phyloP scores from a whole-genome alignment of 805 yeast genomes.

The Saturnispora hagleri region DNA sequence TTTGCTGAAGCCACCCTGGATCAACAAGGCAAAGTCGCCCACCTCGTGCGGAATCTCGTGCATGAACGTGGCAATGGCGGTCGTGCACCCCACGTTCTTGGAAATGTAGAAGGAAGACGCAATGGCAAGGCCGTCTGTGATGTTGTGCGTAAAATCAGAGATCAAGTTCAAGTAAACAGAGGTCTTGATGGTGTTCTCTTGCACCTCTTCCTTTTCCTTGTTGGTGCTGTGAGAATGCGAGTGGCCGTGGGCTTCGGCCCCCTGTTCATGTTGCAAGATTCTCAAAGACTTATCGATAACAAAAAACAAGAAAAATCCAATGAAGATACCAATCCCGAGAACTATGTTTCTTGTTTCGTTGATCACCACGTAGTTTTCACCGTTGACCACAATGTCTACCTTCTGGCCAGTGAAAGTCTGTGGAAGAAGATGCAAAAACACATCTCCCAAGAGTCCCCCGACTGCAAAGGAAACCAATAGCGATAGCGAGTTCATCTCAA shows the following conservation, averaged over 20 bases:
- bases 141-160: conserved; percentile 65
- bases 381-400: conserved; percentile 26
- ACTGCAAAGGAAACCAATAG: conserved; percentile 61
- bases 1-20: conserved; percentile 60
- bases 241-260: conserved; percentile 29
- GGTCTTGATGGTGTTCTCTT: conserved; percentile 27
- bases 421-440: conserved; percentile 63
- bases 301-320: conserved; percentile 54
- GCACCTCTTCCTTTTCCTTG: conserved; percentile 17
- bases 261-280: conserved; percentile 34
- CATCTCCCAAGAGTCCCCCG: conserved; percentile 71
- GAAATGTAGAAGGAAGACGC: conserved; percentile 61
- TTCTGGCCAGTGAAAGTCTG: conserved; percentile 52
- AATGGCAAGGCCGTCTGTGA: conserved; percentile 70
- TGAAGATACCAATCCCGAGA: conserved; percentile 46
- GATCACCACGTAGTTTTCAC: conserved; percentile 30
- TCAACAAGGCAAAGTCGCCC: conserved; percentile 68
- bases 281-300: conserved; percentile 53
- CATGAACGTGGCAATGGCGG: conserved; percentile 60
- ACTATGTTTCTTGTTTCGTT: conserved; percentile 41
- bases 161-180: conserved; percentile 59
- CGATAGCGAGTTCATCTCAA: conserved; percentile 41
- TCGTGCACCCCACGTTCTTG: conserved; percentile 52
- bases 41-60: conserved; percentile 80
- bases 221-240: conserved; percentile 31